Evolutionary conservation across 805 yeast genomes (phyloP).

Genomic region (Starmerella riodocensis): DNA sequence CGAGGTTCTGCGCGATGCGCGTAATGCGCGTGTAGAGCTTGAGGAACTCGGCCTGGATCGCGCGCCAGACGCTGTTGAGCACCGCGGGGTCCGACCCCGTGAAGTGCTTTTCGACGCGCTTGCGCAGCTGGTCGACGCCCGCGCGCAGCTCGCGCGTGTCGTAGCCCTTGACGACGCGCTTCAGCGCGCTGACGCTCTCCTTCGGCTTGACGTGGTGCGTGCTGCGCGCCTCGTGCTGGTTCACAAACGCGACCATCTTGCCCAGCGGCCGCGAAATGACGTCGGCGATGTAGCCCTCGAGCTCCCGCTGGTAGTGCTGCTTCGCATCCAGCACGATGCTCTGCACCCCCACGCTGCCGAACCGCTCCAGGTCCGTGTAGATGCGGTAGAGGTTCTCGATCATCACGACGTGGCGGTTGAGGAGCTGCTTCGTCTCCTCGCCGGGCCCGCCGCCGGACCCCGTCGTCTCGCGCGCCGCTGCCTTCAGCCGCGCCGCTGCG

Average conservation of each 20-base stretch:
- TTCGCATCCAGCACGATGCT: conserved; percentile 23
- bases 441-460: conserved; percentile 8
- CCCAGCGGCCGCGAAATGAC: conserved; percentile 48
- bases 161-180: conserved; percentile 42
- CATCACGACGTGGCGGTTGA: conserved; percentile 35
- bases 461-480: conserved; percentile 10
- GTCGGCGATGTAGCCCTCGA: conserved; percentile 34
- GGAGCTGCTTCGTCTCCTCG: conserved; percentile 28
- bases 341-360: conserved; percentile 14
- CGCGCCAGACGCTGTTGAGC: conserved; percentile 41
- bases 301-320: conserved; percentile 26
- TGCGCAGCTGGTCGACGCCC: conserved; percentile 42
- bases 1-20: conserved; percentile 42
- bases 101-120: conserved; percentile 46
- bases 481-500: conserved; percentile 12
- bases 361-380: conserved; percentile 23
- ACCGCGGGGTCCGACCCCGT: conserved; percentile 18
- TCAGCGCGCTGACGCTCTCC: conserved; percentile 32
- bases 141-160: conserved; percentile 45
- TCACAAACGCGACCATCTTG: conserved; percentile 50
- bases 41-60: conserved; percentile 51
- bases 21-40: conserved; percentile 42
- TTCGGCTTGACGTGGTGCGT: conserved; percentile 36
- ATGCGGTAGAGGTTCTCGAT: conserved; percentile 44
- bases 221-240: conserved; percentile 42